Evolutionary conservation across 1,284 basidiomycete genomes (phyloP).

Genomic region (Cryptococcus depauperatus): DNA sequence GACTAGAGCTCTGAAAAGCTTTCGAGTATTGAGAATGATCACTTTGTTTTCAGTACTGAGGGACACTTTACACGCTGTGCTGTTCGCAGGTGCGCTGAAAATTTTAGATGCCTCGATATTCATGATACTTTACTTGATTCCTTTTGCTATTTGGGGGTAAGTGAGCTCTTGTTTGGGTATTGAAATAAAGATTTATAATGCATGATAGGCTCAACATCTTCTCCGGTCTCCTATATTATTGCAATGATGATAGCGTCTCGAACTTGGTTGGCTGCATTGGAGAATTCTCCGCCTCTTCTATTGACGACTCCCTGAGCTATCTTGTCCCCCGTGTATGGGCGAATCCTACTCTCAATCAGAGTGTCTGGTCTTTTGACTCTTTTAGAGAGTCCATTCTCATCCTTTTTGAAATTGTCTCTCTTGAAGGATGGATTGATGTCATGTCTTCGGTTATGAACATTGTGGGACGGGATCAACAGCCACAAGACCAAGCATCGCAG

Average conservation of each 20-base stretch:
- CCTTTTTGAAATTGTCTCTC: slow-evolving; percentile 90
- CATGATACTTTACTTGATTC: slow-evolving; percentile 92
- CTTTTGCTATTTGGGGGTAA: slow-evolving; percentile 89
- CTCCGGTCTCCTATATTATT: slow-evolving; percentile 70
- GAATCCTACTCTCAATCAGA: slow-evolving; percentile 60
- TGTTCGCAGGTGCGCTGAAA: slow-evolving; percentile 76
- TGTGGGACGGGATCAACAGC: slow-evolving; percentile 61
- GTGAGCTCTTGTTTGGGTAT: slow-evolving; percentile 5
- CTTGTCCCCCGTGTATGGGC: slow-evolving; percentile 79
- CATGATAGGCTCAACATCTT: slow-evolving; percentile 67
- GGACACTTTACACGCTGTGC: slow-evolving; percentile 81
- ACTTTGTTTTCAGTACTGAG: slow-evolving; percentile 81
- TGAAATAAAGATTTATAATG: background rate
- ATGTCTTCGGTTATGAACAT: slow-evolving; percentile 77
- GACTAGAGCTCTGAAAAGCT: slow-evolving; percentile 78
- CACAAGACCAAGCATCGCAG: slow-evolving; percentile 61
- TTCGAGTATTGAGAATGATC: slow-evolving; percentile 81
- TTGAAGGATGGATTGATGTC: slow-evolving; percentile 94
- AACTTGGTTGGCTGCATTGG: slow-evolving; percentile 62
- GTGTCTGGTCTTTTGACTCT: slow-evolving; percentile 82
- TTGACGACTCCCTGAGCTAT: slow-evolving; percentile 55
- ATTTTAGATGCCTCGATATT: slow-evolving; percentile 87
- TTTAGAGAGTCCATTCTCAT: slow-evolving; percentile 82
- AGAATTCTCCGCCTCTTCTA: slow-evolving; percentile 55
- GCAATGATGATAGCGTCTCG: slow-evolving; percentile 63